Percentiles rank a stretch among this genome's conserved stretches.
Conservation (phyloP, 306 rosid genomes). For the Astragalus membranaceus region DNA sequence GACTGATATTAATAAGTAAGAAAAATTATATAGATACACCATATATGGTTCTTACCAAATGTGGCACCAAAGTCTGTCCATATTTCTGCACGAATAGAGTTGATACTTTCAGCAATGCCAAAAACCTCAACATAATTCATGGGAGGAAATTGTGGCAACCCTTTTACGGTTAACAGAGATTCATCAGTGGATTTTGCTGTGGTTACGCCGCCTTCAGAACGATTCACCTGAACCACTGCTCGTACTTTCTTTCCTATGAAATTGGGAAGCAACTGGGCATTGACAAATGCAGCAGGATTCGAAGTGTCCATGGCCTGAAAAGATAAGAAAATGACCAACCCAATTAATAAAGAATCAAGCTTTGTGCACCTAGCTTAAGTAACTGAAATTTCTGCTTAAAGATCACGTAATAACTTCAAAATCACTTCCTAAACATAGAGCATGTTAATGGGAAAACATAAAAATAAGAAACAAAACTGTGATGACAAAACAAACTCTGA, state of each 20-base stretch:
- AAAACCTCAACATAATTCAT: slow-evolving; percentile 40
- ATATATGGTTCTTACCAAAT: slow-evolving; percentile 30
- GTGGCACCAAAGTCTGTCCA: slow-evolving; percentile 49
- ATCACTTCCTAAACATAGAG: not conserved
- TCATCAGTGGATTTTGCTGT: slow-evolving; percentile 38
- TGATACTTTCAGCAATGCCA: slow-evolving; percentile 44
- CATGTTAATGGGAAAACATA: not conserved
- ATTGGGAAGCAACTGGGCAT: slow-evolving; percentile 32
- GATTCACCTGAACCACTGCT: slow-evolving; percentile 41
- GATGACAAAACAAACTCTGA: not conserved
- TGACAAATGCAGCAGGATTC: slow-evolving; percentile 46
- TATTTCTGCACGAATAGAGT: slow-evolving; percentile 31
- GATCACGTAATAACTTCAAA: too few relatives aligned
- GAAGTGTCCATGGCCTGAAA: slow-evolving; percentile 44
- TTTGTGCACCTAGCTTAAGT: not conserved
- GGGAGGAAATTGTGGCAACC: slow-evolving; percentile 36
- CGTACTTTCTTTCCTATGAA: slow-evolving; percentile 49
- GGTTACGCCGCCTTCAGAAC: slow-evolving; percentile 20
- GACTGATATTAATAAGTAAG: not conserved
- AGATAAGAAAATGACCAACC: not conserved
- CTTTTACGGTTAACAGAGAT: slow-evolving; percentile 28
- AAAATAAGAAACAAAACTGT: not conserved
- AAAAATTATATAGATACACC: not conserved
- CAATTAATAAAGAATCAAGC: not conserved
- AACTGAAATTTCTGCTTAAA: not conserved